phyloP scores from a whole-genome alignment of 2,329 filamentous ascomycete species.

The Diaporthe vexans region DNA sequence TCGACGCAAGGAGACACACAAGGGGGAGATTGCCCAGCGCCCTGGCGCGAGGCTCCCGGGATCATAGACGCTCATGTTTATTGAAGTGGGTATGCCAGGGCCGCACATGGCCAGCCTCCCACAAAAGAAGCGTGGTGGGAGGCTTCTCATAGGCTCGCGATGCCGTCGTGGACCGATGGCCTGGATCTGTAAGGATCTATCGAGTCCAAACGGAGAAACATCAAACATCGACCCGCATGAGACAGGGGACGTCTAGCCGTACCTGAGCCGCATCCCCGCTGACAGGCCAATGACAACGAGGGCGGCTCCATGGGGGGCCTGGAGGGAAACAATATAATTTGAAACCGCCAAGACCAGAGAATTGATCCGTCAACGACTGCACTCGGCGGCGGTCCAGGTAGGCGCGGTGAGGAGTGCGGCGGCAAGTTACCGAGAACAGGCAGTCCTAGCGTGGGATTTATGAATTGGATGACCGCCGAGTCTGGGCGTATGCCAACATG shows the following conservation, averaged over 20 bases:
- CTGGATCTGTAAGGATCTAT: slow-evolving; percentile 31
- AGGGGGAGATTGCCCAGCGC: slow-evolving; percentile 32
- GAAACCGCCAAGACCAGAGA: slow-evolving; percentile 40
- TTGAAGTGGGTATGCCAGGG: slow-evolving; percentile 31
- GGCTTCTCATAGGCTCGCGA: slow-evolving; percentile 29
- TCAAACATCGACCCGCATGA: slow-evolving; percentile 39
- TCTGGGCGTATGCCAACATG: slow-evolving; percentile 4
- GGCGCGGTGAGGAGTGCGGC: not conserved
- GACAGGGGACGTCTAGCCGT: slow-evolving; percentile 30
- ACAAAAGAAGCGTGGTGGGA: slow-evolving; percentile 27
- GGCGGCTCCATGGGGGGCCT: slow-evolving; percentile 25
- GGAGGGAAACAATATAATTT: slow-evolving; percentile 35
- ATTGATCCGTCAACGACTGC: slow-evolving; percentile 38
- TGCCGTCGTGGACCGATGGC: slow-evolving; percentile 33
- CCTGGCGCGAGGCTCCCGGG: slow-evolving; percentile 24
- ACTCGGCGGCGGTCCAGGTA: not conserved
- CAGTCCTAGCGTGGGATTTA: not conserved
- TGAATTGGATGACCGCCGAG: not conserved
- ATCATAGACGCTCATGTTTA: slow-evolving; percentile 32
- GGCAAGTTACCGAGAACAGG: slow-evolving; percentile 23
- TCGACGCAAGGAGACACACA: slow-evolving; percentile 5
- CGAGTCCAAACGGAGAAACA: slow-evolving; percentile 37
- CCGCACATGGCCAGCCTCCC: slow-evolving; percentile 15
- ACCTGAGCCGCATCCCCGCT: slow-evolving; percentile 38
- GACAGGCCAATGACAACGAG: slow-evolving; percentile 32